Evolutionary conservation across 495 filamentous ascomycete species (phyloP), one percentile per base, ranked within the genome.

Genomic region (Annulohypoxylon stygium): DNA sequence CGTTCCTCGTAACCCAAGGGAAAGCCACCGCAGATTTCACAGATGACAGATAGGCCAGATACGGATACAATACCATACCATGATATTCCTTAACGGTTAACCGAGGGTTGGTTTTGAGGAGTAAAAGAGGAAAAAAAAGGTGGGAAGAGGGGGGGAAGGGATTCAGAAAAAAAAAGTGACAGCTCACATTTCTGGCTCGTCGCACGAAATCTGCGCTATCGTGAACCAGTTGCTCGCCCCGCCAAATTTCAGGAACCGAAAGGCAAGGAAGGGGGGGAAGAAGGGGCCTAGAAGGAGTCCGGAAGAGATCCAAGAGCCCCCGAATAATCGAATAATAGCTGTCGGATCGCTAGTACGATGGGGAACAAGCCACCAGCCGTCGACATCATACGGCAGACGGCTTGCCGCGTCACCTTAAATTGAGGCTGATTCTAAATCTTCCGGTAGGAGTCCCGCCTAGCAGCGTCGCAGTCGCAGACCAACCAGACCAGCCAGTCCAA

Each of bases 361-460:
- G 61, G 37, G 61, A 62, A 47, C 43, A 58, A 62, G 39, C 58
- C 30, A 61, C n/a, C 36, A 65, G 51, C 53, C 59, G 53, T 71
- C 64, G 64, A 65, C 67, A 75, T 71, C 72, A 65, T 68, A 54
- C 67, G 60, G 67, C 59, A 74, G 25, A 57, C 65, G 65, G 68
- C 51, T 53, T 57, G 67, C 62, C 53, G 59, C 72, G 67, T 71
- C 63, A 74, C 71, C 63, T 65, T 65, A 66, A 39, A 75, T 75
- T 75, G 72, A 75, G 72, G 72, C 72, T 75, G 72, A 75, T 75
- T 71, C 63, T 61, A 54, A 75, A 71, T 75, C 50, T 75, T 71
- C 72, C 72, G 72, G 72, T 65, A 70, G 60, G 72, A 67, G 59
- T 71, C 36, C 67, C 43, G 63, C 51, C 45, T 51, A 61, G 50